phyloP scores from a whole-genome alignment of 2,329 filamentous ascomycete species.

The Kalmusia sp. region DNA sequence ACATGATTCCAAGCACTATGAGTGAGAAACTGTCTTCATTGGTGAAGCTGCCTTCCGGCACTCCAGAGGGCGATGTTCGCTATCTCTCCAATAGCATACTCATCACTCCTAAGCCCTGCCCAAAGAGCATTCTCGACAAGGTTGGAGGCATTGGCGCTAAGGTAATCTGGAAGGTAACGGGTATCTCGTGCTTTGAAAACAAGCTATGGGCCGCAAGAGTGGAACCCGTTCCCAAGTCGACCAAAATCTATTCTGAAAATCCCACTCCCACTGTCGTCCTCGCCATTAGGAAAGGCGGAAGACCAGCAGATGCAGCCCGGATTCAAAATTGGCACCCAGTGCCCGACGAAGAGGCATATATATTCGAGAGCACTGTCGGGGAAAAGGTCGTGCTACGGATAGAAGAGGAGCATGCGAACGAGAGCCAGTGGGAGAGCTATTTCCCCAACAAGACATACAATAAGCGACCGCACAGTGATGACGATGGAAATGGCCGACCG shows the following conservation, averaged over 20 bases:
- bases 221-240: slow-evolving; percentile 71
- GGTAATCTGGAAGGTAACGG: slow-evolving; percentile 83
- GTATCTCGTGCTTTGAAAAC: slow-evolving; percentile 76
- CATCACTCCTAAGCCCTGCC: slow-evolving; percentile 80
- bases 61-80: slow-evolving; percentile 75
- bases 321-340: slow-evolving; percentile 87
- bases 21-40: slow-evolving; percentile 75
- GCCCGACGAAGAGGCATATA: slow-evolving; percentile 71
- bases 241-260: slow-evolving; percentile 77
- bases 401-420: slow-evolving; percentile 69
- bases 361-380: slow-evolving; percentile 82
- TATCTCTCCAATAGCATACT: slow-evolving; percentile 89
- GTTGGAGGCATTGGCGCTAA: slow-evolving; percentile 87
- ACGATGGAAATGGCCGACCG: slow-evolving; percentile 56
- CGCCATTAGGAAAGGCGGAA: slow-evolving; percentile 76
- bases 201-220: slow-evolving; percentile 87
- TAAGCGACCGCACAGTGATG: slow-evolving; percentile 39
- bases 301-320: slow-evolving; percentile 78
- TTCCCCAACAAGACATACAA: slow-evolving; percentile 66
- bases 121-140: slow-evolving; percentile 75
- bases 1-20: slow-evolving; percentile 78
- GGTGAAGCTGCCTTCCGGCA: slow-evolving; percentile 67
- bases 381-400: slow-evolving; percentile 86
- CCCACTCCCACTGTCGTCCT: slow-evolving; percentile 80
- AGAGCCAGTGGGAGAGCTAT: slow-evolving; percentile 69